Evolutionary conservation across 768 basidiomycete genomes (phyloP).

Genomic region (Fomitopsis pulvina): DNA sequence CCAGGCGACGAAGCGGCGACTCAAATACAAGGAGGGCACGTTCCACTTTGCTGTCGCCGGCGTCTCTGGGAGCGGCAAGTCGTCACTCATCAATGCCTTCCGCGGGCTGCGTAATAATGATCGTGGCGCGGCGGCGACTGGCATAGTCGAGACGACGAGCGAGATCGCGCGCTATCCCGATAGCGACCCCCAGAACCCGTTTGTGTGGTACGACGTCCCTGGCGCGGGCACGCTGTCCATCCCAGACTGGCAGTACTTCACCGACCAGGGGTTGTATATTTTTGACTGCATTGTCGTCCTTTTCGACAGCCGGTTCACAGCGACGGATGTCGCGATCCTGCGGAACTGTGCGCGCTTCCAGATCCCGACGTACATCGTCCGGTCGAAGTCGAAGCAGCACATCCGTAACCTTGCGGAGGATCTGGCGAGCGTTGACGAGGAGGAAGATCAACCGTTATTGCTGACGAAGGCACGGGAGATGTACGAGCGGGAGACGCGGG

Average conservation of each 20-base stretch:
- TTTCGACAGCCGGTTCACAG: slow-evolving; percentile 2
- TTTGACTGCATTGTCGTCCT: slow-evolving; percentile 4
- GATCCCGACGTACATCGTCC: slow-evolving; percentile 3
- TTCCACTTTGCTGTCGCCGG: slow-evolving; percentile 4
- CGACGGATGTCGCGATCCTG: background rate
- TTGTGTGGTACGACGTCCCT: slow-evolving; percentile 3
- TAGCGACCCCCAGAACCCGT: background rate
- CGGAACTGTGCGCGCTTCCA: background rate
- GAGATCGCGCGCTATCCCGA: slow-evolving; percentile 1
- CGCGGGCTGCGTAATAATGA: slow-evolving; percentile 1
- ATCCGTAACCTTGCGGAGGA: background rate
- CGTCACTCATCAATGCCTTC: slow-evolving; percentile 1
- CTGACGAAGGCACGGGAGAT: background rate
- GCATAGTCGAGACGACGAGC: slow-evolving; percentile 1
- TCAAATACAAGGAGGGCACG: background rate
- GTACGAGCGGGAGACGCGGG: background rate
- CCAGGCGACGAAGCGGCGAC: background rate
- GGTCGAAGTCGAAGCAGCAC: slow-evolving; percentile 5
- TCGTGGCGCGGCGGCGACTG: background rate
- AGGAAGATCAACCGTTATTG: background rate
- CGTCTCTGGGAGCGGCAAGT: slow-evolving; percentile 1
- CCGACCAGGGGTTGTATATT: background rate
- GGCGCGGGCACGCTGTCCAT: slow-evolving; percentile 3
- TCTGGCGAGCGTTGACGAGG: background rate
- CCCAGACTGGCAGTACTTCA: slow-evolving; percentile 1